A percentile compares a stretch with the other conserved stretches of the same genome.
Conservation (phyloP, 202 grass and related monocot species). For the Dendrocalamus latiflorus region DNA sequence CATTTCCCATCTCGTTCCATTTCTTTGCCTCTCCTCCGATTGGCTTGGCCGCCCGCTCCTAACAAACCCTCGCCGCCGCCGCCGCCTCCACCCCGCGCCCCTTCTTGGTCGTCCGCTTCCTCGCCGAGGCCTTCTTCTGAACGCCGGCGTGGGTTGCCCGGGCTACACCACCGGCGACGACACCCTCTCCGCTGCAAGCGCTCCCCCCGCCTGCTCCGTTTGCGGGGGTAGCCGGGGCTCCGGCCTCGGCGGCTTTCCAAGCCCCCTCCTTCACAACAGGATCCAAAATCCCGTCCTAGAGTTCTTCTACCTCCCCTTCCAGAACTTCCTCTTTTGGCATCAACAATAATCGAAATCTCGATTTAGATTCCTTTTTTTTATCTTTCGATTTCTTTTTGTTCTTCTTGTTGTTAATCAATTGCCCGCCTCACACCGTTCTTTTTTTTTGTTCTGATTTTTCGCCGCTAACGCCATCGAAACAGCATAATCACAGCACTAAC, state of each 20-base stretch:
- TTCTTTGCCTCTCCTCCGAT: not conserved
- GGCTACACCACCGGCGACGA: slow-evolving; percentile 50
- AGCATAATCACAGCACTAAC: slow-evolving; percentile 3
- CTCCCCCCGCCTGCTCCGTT: slow-evolving; percentile 56
- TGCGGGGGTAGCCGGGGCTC: slow-evolving; percentile 99
- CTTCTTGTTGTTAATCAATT: not conserved
- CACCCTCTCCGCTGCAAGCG: slow-evolving; percentile 38
- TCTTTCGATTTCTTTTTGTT: not conserved
- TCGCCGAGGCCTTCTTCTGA: slow-evolving; percentile 45
- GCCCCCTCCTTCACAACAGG: slow-evolving; percentile 83
- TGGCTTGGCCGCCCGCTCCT: not conserved
- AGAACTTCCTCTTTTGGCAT: slow-evolving; percentile 62
- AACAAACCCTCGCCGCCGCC: not conserved
- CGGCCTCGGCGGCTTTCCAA: slow-evolving; percentile 99
- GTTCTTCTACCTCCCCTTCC: slow-evolving; percentile 56
- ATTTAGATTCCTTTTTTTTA: slow-evolving; percentile 2
- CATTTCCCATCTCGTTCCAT: not conserved
- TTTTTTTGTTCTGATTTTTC: slow-evolving; percentile 16
- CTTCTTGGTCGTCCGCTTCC: not conserved
- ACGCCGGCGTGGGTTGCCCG: slow-evolving; percentile 77
- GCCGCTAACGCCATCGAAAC: slow-evolving; percentile 9
- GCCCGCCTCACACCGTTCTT: not conserved
- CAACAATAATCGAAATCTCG: slow-evolving; percentile 3
- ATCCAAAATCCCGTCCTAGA: slow-evolving; percentile 73
- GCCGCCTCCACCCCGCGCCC: not conserved